phyloP scores from a whole-genome alignment of 2,329 filamentous ascomycete genomes.

The Nigrospora osmanthi region DNA sequence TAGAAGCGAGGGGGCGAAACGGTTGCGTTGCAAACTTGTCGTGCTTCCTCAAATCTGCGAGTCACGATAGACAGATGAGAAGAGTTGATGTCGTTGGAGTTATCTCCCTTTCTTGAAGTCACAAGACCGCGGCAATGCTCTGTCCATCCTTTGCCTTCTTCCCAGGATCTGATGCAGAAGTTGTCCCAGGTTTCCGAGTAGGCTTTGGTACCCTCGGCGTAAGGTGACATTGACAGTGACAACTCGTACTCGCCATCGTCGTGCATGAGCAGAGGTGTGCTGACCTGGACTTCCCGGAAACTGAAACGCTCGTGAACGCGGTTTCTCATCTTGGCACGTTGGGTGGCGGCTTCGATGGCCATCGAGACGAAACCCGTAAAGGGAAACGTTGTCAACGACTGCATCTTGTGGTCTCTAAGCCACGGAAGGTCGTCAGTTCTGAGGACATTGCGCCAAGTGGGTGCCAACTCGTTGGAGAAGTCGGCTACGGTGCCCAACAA shows the following conservation, averaged over 20 bases:
- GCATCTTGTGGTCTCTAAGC: constrained; percentile 38
- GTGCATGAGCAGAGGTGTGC: constrained; percentile 22
- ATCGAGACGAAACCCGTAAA: constrained; percentile 33
- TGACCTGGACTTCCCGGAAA: constrained; percentile 26
- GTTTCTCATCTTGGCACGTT: constrained; percentile 16
- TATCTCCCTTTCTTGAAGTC: constrained; percentile 2
- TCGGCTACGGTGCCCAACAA: constrained; percentile 23
- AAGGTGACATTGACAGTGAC: constrained; percentile 22
- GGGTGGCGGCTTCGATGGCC: constrained; percentile 16
- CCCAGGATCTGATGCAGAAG: constrained; percentile 21
- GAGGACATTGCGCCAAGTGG: constrained; percentile 29
- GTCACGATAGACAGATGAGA: background rate
- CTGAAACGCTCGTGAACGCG: constrained; percentile 22
- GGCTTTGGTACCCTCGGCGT: constrained; percentile 12
- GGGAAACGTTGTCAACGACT: constrained; percentile 38
- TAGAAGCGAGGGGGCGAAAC: constrained; percentile 5
- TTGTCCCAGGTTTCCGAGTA: constrained; percentile 16
- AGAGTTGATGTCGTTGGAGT: background rate
- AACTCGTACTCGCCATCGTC: constrained; percentile 26
- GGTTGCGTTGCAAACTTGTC: background rate
- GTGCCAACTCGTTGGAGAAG: constrained; percentile 24
- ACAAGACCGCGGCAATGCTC: constrained; percentile 19
- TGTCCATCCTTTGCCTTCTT: constrained; percentile 16
- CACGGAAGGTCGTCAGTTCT: constrained; percentile 32
- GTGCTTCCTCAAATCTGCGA: constrained; percentile 1